Percentiles rank a stretch among this genome's conserved stretches.
These are phyloP conservation scores for Pseudonectria foliicola DNA, from an alignment of 2,329 filamentous ascomycete genomes.

Conservation along the genomic window DNA sequence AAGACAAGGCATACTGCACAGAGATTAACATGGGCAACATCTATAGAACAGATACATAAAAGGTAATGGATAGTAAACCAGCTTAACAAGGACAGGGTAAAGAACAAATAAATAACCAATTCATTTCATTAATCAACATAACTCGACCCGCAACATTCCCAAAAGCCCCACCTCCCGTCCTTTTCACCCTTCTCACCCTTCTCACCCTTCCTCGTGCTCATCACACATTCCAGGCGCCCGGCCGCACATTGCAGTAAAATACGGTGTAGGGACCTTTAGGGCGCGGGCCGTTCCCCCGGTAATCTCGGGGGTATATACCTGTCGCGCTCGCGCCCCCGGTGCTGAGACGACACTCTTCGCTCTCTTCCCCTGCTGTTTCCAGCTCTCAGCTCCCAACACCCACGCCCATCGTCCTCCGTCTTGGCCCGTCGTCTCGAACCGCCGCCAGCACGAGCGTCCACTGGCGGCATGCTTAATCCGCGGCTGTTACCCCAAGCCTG, in stretches of 20 bases:
- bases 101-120: conserved; percentile 18
- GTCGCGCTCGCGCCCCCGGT: conserved; percentile 19
- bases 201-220: conserved; percentile 7
- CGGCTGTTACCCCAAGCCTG: conserved; percentile 3
- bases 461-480: no score
- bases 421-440: no score
- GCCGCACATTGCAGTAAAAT: no score
- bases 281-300: conserved; percentile 15
- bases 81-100: conserved; percentile 5
- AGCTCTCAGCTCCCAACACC: neutral
- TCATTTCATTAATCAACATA: conserved; percentile 24
- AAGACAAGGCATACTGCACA: neutral
- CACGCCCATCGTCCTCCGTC: no score
- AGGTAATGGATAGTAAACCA: conserved; percentile 13
- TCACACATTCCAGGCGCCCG: neutral
- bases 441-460: no score
- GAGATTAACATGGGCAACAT: conserved; percentile 2
- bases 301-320: conserved; percentile 22
- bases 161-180: conserved; percentile 4
- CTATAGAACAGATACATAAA: conserved; percentile 3
- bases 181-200: conserved; percentile 5
- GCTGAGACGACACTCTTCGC: conserved; percentile 8
- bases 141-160: conserved; percentile 17
- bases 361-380: conserved; percentile 5
- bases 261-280: neutral